These are phyloP conservation scores for Dissophora ornata DNA, from an alignment of 192 early-diverging fungal species.

Conservation along the genomic window DNA sequence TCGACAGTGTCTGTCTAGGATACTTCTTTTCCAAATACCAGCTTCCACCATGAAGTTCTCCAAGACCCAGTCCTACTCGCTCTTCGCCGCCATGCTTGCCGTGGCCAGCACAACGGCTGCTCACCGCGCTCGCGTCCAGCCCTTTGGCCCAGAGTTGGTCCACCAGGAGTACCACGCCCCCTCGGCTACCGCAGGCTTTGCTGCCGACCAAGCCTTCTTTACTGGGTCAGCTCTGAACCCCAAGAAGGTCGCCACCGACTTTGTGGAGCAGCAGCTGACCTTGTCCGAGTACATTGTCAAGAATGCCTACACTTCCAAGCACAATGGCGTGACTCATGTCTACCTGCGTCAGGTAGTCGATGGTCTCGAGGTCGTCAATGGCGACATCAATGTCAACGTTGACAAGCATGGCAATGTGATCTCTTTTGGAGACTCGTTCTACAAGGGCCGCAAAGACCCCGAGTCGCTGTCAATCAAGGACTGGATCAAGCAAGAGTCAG, in stretches of 20 bases:
- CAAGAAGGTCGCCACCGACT: conserved; percentile 58
- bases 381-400: conserved; percentile 87
- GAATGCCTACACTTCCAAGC: conserved; percentile 73
- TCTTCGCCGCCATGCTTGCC: conserved; percentile 40
- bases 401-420: conserved; percentile 72
- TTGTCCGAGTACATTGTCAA: conserved; percentile 67
- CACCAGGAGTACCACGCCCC: conserved; percentile 34
- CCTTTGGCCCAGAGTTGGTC: conserved; percentile 54
- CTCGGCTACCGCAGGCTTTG: background rate
- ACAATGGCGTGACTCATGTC: conserved; percentile 86
- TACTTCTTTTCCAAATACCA: no score
- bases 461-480: conserved; percentile 65
- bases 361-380: conserved; percentile 82
- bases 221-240: conserved; percentile 33
- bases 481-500: conserved; percentile 33
- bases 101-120: conserved; percentile 19
- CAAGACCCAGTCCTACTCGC: conserved; percentile 38
- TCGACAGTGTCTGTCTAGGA: no score
- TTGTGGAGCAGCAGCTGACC: conserved; percentile 57
- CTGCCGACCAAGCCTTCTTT: conserved; percentile 10
- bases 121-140: conserved; percentile 38
- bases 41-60: conserved; percentile 41
- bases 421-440: conserved; percentile 81
- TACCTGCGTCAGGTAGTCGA: conserved; percentile 80
- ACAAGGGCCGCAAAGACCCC: conserved; percentile 23